Evolutionary conservation across 208 protist species (phyloP).

Genomic region (Trypanosomatidae sp.): DNA sequence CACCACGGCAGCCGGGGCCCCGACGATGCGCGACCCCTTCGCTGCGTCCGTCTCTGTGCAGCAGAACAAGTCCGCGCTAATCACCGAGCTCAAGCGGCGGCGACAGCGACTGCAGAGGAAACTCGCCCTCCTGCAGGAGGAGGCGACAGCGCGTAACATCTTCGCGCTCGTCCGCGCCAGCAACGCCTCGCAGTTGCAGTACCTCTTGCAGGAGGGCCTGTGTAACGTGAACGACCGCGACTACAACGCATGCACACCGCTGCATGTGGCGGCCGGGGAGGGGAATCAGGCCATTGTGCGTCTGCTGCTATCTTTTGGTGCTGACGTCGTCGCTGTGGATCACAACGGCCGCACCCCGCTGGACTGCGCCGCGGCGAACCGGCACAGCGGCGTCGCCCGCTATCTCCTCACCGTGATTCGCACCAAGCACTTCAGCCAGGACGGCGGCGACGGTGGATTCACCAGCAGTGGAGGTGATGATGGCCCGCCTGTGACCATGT

Average conservation of each 20-base stretch:
- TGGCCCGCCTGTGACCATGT: not conserved
- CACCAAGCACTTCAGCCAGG: constrained; percentile 19
- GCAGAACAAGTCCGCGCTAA: constrained; percentile 51
- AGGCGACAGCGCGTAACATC: constrained; percentile 67
- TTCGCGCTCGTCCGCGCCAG: constrained; percentile 82
- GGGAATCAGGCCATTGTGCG: constrained; percentile 78
- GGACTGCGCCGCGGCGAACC: constrained; percentile 81
- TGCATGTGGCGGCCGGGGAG: constrained; percentile 82
- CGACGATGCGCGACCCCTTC: constrained; percentile 23
- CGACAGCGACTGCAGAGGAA: constrained; percentile 54
- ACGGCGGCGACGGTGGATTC: not conserved
- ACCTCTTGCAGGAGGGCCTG: constrained; percentile 63
- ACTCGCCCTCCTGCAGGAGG: constrained; percentile 47
- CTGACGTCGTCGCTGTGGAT: constrained; percentile 72
- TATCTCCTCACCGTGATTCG: constrained; percentile 64
- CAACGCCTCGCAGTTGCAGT: constrained; percentile 76
- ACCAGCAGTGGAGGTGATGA: constrained; percentile 5
- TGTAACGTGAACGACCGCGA: constrained; percentile 79
- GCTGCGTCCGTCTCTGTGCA: constrained; percentile 33
- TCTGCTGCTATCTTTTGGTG: constrained; percentile 80
- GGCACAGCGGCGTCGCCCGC: constrained; percentile 70
- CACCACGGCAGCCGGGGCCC: constrained; percentile 1
- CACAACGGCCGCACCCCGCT: constrained; percentile 77
- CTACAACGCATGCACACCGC: constrained; percentile 87
- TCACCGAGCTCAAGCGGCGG: constrained; percentile 72